Evolutionary conservation across 257 asterid species (phyloP).

Genomic region (Primulina tabacum): DNA sequence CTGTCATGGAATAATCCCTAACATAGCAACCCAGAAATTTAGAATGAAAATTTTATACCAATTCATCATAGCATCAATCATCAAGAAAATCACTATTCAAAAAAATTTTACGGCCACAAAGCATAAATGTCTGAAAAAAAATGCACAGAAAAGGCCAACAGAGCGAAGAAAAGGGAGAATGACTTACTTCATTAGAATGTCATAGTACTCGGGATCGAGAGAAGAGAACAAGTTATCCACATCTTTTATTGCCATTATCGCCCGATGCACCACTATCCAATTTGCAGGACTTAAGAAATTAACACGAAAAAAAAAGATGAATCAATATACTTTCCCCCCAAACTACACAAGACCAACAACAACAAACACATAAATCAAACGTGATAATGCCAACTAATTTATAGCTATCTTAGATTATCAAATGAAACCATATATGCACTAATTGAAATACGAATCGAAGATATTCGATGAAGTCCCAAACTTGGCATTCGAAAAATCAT

Average conservation of each 20-base stretch:
- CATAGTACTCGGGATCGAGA: constrained; percentile 90
- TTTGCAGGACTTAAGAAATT: constrained; percentile 72
- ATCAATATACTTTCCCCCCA: constrained; percentile 19
- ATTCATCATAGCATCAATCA: background rate
- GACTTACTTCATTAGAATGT: constrained; percentile 92
- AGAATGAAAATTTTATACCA: background rate
- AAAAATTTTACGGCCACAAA: background rate
- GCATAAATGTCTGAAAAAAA: background rate
- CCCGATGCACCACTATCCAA: constrained; percentile 98
- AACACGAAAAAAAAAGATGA: background rate
- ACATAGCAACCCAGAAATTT: background rate
- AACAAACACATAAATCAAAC: background rate
- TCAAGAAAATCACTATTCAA: background rate
- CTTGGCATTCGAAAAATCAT: background rate
- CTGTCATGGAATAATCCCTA: background rate
- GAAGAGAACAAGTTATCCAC: constrained; percentile 85
- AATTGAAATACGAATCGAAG: no score
- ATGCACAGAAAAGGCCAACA: background rate
- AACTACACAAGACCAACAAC: background rate
- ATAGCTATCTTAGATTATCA: no score
- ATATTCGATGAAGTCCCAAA: background rate
- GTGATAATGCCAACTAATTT: no score
- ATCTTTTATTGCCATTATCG: constrained; percentile 95
- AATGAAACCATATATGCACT: no score
- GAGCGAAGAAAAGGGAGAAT: background rate